Base-by-base conservation (phyloP, 441 rosid species). In the Erysimum cheiri region DNA sequence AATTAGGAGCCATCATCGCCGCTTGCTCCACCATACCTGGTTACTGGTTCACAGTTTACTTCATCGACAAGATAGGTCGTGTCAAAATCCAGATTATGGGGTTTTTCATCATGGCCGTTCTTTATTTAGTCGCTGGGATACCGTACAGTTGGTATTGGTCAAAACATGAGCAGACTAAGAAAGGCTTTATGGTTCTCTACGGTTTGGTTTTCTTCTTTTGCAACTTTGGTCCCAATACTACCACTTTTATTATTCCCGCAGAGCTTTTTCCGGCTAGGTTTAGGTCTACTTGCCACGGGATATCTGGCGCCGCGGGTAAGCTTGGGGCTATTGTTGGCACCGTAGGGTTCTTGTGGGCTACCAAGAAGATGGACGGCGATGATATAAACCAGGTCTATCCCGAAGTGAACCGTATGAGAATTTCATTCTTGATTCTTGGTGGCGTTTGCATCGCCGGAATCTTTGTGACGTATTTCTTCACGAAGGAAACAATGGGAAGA, bases 251-350 rank as follows among this genome's bases (percentile, higher is more conserved):
- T 0, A 79, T 90, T 28, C 98, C 98, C 0, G 96, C 91, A 0
- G 96, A 92, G 60, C 89, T 88, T n/a, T 92, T 92, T 14, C 98
- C 98, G 0, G 83, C 96, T 0, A 81, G 96, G 72, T 85, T 89
- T 31, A 80, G 98, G 65, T 82, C 96, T 4, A 89, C 93, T 4
- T 92, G 98, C 66, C 93, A 92, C 32, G 96, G 91, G 8, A 87
- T 92, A 29, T 76, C 92, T 0, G 96, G 87, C 14, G 93, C 97
- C 0, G 32, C 43, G 12, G 96, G 97, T 63, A 92, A 89, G 74
- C 54, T 85, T 2, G 96, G 97, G 9, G 96, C 96, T 0, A 80
- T 91, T 26, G 71, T 87, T 26, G 97, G 93, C 3, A 66, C 89
- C 0, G 65, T 87, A 2, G 88, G 84, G 28, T 83, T 91, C 49